A percentile compares a stretch with the other conserved stretches of the same genome.
Conservation (phyloP, 2,329 filamentous ascomycete genomes). For the Pezicula rhizophila region DNA sequence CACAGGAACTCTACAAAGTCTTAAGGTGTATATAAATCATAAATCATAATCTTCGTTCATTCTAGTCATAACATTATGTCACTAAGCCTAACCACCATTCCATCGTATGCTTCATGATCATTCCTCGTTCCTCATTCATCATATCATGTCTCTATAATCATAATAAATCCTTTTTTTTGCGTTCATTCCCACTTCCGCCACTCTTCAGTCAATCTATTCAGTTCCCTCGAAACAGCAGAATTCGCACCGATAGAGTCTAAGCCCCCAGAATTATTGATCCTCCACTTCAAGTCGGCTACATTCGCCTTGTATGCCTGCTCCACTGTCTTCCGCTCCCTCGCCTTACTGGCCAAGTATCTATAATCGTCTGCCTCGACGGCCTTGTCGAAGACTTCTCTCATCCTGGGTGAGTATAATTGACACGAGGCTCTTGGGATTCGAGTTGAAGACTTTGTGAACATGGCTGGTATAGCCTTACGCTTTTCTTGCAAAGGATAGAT, state of each 20-base stretch:
- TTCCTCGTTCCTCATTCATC: neutral
- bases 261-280: constrained; percentile 5
- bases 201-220: constrained; percentile 41
- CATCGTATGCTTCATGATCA: neutral
- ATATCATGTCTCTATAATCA: neutral
- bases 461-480: constrained; percentile 50
- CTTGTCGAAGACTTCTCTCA: constrained; percentile 66
- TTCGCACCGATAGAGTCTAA: neutral
- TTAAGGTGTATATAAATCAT: too few species aligned
- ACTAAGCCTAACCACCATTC: too few species aligned
- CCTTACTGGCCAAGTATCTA: constrained; percentile 50
- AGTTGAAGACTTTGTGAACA: constrained; percentile 58
- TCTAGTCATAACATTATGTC: constrained; percentile 1
- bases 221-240: constrained; percentile 29
- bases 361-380: constrained; percentile 64
- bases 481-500: constrained; percentile 59
- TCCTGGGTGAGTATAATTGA: constrained; percentile 74
- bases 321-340: constrained; percentile 45
- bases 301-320: constrained; percentile 20
- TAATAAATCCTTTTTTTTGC: neutral
- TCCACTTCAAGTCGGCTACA: constrained; percentile 14
- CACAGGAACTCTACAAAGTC: too few species aligned
- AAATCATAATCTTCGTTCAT: constrained; percentile 5
- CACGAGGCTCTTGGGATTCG: constrained; percentile 54
- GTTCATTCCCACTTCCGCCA: constrained; percentile 46